Evolutionary conservation across 1,284 basidiomycete species (phyloP).

Genomic region (Cutaneotrichosporon sp.): DNA sequence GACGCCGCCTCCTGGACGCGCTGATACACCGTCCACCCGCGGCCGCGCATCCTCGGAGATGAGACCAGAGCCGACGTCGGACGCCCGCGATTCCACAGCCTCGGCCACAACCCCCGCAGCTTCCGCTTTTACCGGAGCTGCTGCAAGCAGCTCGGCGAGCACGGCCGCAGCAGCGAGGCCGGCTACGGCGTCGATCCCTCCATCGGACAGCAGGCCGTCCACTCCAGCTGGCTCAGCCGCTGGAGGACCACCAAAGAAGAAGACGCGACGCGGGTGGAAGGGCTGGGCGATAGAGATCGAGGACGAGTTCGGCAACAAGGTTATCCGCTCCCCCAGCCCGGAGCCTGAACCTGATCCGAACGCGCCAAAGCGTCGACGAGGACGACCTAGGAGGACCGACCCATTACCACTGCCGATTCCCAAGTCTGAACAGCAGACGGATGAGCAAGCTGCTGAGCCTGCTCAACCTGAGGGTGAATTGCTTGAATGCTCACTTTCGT

Average conservation of each 20-base stretch:
- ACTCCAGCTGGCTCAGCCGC: neutral
- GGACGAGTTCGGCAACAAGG: slow-evolving; percentile 40
- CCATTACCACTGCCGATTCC: too few species aligned
- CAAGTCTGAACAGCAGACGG: too few species aligned
- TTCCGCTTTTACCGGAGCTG: neutral
- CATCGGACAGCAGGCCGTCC: neutral
- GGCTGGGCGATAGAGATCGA: slow-evolving; percentile 41
- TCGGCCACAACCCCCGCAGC: neutral
- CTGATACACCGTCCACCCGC: neutral
- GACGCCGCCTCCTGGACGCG: neutral
- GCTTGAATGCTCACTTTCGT: too few species aligned
- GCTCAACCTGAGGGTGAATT: too few species aligned
- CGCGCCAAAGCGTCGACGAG: slow-evolving; percentile 13
- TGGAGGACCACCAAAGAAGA: slow-evolving; percentile 21
- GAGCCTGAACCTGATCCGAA: slow-evolving; percentile 11
- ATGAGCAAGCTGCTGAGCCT: too few species aligned
- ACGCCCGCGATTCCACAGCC: neutral
- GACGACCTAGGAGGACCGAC: slow-evolving; percentile 9
- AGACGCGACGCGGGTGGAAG: slow-evolving; percentile 38
- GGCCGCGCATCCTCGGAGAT: neutral
- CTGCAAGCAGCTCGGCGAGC: neutral
- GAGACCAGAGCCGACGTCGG: neutral
- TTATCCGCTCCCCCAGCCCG: slow-evolving; percentile 19
- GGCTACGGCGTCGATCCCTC: neutral
- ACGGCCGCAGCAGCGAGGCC: neutral